Conservation (phyloP, 257 asterid species). For the Solanum ossicruentum region DNA sequence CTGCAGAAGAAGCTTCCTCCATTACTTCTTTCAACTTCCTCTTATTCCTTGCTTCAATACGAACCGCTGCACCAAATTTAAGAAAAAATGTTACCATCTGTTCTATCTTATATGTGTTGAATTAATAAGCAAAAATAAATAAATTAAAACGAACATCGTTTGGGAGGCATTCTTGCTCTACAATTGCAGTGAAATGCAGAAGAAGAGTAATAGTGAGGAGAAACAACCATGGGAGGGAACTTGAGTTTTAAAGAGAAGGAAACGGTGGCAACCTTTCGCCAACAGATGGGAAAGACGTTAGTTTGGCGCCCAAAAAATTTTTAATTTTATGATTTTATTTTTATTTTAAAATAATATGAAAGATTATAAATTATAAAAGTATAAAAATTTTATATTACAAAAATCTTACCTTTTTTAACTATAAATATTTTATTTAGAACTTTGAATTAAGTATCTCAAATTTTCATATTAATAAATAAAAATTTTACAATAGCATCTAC, state of each 20-base stretch:
- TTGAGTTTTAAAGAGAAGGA: constrained; percentile 16
- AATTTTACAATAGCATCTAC: background rate
- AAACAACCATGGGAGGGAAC: background rate
- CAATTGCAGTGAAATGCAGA: background rate
- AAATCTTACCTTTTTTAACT: background rate
- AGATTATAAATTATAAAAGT: background rate
- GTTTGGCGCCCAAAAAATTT: background rate
- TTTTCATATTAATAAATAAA: background rate
- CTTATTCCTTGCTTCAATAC: constrained; percentile 3
- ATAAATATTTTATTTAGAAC: background rate
- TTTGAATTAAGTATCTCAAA: background rate
- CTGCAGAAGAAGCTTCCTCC: background rate
- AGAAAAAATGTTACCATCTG: background rate
- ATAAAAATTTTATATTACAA: background rate
- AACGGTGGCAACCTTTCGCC: constrained; percentile 19
- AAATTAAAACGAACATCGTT: background rate
- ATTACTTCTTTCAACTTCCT: constrained; percentile 25
- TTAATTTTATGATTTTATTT: background rate
- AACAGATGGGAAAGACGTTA: background rate
- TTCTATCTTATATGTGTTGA: background rate
- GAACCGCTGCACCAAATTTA: background rate
- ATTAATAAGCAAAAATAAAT: background rate
- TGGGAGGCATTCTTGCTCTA: background rate
- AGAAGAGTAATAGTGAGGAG: background rate
- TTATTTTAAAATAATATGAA: background rate